Conservation (phyloP, 345 rosid genomes). For the Sisymbrium altissimum region DNA sequence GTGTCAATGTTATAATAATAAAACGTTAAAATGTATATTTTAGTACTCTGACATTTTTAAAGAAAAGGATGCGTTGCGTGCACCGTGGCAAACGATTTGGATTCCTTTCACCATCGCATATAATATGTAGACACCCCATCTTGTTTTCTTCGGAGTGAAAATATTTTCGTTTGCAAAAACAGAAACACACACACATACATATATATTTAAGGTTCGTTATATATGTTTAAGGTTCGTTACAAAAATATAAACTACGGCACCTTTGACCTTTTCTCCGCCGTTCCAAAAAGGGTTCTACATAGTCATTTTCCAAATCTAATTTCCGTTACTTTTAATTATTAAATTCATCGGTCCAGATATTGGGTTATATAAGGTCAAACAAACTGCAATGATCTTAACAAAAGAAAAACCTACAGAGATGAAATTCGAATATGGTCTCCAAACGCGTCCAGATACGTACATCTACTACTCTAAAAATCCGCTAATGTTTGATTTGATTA, state of each 20-base stretch:
- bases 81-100: not conserved
- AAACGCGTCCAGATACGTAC: not conserved
- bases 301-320: not conserved
- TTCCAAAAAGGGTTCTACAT: not conserved
- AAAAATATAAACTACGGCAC: not conserved
- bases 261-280: not conserved
- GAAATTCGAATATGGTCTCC: not conserved
- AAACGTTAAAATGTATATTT: not conserved
- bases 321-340: not conserved
- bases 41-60: too few species aligned
- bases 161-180: not conserved
- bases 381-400: not conserved
- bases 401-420: not conserved
- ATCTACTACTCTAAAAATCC: not conserved
- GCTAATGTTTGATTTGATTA: not conserved
- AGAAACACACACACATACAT: not conserved
- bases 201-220: not conserved
- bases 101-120: not conserved
- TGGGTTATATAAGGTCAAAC: not conserved
- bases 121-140: not conserved
- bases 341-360: not conserved
- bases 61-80: not conserved
- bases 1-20: not conserved
- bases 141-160: not conserved
- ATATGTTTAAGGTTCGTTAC: not conserved